Evolutionary conservation across 805 yeast genomes (phyloP), one percentile per base, ranked within the genome.

Genomic region (Metschnikowia similis): DNA sequence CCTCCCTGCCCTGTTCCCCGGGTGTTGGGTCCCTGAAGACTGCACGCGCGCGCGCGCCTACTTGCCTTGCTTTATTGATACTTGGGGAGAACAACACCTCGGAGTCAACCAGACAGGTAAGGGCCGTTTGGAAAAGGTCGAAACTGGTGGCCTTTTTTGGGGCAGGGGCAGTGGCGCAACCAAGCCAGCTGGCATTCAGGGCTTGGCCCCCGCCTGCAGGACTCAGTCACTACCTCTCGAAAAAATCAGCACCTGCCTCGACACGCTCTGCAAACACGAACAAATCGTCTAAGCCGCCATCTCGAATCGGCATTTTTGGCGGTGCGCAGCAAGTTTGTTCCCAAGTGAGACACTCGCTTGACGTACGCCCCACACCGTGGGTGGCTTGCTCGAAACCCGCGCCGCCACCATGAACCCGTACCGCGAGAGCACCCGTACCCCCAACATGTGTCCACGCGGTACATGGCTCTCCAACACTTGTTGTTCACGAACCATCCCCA

Each of bases 351-450:
- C 21, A 21, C 21, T 21, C 21, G 21, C 21, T 21, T 21, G 21
- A 21, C 21, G 5, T 21, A 5, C 21, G 5, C 21, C 21, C 21
- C 21, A 21, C 21, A 21, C 21, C 34, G 10, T 9, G 13, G 8
- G 27, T 35, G 38, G 38, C 38, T 26, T 35, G 30, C 9, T 27
- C 10, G 14, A 21, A 10, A n/a, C 45, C 21, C 26, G 34, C 21
- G 21, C 21, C 21, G 21, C 21, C 21, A 5, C 21, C 21, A 21
- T 21, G 21, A 21, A 21, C 21, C 21, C 21, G 21, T 21, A 21
- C 21, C 21, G 5, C 21, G 21, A 5, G 21, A 21, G 44, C 55
- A 46, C 50, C 53, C 48, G 53, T 51, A 28, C 55, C 45, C 47
- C 53, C 4, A n/a, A 3, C 44, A 41, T 49, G 47, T 40, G 32